Evolutionary conservation across 2,329 filamentous ascomycete species (phyloP), one percentile per base, ranked within the genome.

Genomic region (Fusarium protoensiforme): DNA sequence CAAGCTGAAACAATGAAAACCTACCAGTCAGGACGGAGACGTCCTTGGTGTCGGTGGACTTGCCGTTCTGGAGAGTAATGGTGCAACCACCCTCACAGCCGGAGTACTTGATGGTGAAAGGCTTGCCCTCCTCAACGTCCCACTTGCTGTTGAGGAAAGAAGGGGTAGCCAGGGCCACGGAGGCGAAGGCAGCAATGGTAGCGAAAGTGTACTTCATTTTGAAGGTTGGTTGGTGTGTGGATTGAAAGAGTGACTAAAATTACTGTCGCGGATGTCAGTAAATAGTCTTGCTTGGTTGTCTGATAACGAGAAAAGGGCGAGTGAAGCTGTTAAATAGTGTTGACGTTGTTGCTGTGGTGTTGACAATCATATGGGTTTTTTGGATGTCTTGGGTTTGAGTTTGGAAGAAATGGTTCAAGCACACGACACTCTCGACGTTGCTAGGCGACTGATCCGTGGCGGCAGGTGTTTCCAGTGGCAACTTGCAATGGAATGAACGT

Each of bases 141-240:
- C 79, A 82, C 5, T 67, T 33, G 31, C 61, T 69, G 81, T 84
- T 84, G 75, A 75, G 70, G 76, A 84, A 78, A 22, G 56, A 31
- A 57, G 81, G 81, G 71, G 76, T 58, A 53, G 80, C 82, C 61
- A 78, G 35, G 65, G 65, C 79, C 60, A 74, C 65, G 68, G 72
- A 71, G 67, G 75, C 80, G 48, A 81, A 57, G 73, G 79, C 73
- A 69, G 78, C 75, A 61, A 81, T 46, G 62, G 77, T 67, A 74
- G 74, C 78, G 73, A 79, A 33, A 61, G 81, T 78, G 75, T 77
- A 81, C 81, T 83, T 82, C 82, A 84, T 84, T 68, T 75, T 81
- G 80, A 79, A 73, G 67, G 65, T 71, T 66, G 67, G 64, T 33
- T 51, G 22, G n/a, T n/a, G 57, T 61, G n/a, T 69, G 63, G 61